Base-by-base conservation (phyloP, 164 flowering plant genomes). In the Litsea cubeba region DNA sequence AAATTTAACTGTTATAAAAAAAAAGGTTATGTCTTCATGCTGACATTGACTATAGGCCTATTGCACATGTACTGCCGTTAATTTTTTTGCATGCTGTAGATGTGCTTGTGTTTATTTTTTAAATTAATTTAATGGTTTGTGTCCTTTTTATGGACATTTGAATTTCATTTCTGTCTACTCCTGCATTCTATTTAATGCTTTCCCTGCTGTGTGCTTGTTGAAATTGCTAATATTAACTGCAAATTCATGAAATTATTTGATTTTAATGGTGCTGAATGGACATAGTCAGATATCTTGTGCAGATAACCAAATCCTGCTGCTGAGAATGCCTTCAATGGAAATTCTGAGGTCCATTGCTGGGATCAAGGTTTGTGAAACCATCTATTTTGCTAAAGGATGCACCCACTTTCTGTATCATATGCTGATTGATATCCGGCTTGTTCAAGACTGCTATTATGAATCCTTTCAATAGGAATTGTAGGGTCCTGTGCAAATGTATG, bases 261-360 rank as follows among this genome's bases (percentile, higher is more conserved):
- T 54, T 54, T 15, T 54, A 54, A 14, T 54, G 60, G 69, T 68
- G 15, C 71, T 68, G 54, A 68, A 68, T 28, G 32, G 20, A 11
- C 60, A 67, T 76, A 32, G 72, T 74, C 82, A 95, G 99, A 83
- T 95, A 66, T 89, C 96, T 72, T 95, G 97, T 88, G 91, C 98
- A 84, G 96, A 93, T 86, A 95, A 95, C 81, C 97, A 79, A 79
- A 88, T 95, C 79, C 97, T 87, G 81, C 75, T 95, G 11, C 84
- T 95, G n/a, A 88, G 88, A 80, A 90, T 89, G 94, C 91, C 97
- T 75, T 80, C 92, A 10, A 82, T 93, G 98, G 92, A 88, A 82
- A 82, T 89, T 54, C 72, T 83, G 77, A 89, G 84, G 82, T 85
- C 98, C 62, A 87, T 95, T 63, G 76, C 95, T 15, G 99, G 99